Percentiles rank a stretch among this genome's conserved stretches.
Conservation (phyloP, 2,329 filamentous ascomycete genomes). For the Phialemonium atrogriseum region DNA sequence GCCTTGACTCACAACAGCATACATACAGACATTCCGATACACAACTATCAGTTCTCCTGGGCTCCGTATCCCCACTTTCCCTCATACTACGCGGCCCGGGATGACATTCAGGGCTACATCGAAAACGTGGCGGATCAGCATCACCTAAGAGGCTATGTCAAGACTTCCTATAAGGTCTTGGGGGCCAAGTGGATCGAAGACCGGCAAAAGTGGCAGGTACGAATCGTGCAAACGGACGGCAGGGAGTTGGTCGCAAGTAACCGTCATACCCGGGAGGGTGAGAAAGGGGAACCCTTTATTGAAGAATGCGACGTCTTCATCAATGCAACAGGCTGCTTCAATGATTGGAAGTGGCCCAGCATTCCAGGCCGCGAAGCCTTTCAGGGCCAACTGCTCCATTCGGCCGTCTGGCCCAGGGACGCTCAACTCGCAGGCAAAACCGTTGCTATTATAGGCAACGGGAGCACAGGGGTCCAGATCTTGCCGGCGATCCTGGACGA, state of each 20-base stretch:
- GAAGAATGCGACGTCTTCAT: no score
- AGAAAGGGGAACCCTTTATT: no score
- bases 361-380: no score
- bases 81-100: background rate
- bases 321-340: no score
- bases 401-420: no score
- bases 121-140: background rate
- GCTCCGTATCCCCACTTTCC: background rate
- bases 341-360: no score
- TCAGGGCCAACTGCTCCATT: no score
- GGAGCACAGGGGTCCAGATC: conserved; percentile 20
- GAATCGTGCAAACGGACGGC: background rate
- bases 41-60: conserved; percentile 1
- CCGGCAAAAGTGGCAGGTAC: background rate
- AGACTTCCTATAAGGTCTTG: background rate
- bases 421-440: conserved; percentile 14
- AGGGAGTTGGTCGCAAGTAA: background rate
- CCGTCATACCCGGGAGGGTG: background rate
- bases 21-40: background rate
- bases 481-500: conserved; percentile 16
- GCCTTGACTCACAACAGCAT: no score
- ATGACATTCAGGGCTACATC: conserved; percentile 1
- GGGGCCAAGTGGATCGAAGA: conserved; percentile 1
- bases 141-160: background rate
- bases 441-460: conserved; percentile 19